These are phyloP conservation scores for Cylindrotheca closterium DNA, from an alignment of 108 stramenopile genomes.

Conservation along the genomic window DNA sequence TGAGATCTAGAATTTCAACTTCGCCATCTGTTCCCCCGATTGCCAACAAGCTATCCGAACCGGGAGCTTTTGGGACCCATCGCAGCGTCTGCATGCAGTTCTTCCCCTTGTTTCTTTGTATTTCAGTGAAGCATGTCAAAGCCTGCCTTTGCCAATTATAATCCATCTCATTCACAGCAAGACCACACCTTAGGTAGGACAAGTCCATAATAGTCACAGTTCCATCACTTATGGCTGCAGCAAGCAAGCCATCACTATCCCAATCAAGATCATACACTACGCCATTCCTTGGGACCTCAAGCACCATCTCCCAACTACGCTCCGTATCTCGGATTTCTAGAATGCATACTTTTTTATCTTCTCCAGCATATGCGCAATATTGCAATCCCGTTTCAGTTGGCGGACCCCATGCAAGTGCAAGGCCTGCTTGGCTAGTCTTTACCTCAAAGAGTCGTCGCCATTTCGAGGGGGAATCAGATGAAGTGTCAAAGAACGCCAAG, in stretches of 20 bases:
- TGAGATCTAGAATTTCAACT: conserved; percentile 66
- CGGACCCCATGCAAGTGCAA: conserved; percentile 72
- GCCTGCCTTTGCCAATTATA: conserved; percentile 81
- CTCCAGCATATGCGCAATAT: conserved; percentile 72
- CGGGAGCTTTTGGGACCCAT: conserved; percentile 54
- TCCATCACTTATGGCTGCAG: conserved; percentile 61
- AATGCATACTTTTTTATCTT: conserved; percentile 40
- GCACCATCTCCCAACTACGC: conserved; percentile 64
- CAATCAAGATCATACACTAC: conserved; percentile 62
- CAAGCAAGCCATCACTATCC: conserved; percentile 54
- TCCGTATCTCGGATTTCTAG: conserved; percentile 63
- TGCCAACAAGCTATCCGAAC: conserved; percentile 49
- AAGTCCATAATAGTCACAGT: conserved; percentile 60
- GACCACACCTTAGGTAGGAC: conserved; percentile 63
- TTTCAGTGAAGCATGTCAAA: conserved; percentile 65
- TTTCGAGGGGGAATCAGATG: conserved; percentile 15
- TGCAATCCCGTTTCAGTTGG: conserved; percentile 42
- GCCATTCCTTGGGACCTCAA: conserved; percentile 44
- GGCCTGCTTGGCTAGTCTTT: conserved; percentile 26
- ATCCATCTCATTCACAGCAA: conserved; percentile 70
- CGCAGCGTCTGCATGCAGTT: conserved; percentile 54
- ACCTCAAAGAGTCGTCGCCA: conserved; percentile 60
- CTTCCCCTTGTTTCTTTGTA: conserved; percentile 54
- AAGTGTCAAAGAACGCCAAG: conserved; percentile 59
- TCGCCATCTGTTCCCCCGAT: conserved; percentile 72